Evolutionary conservation across 257 asterid species (phyloP).

Genomic region (Misopates orontium): DNA sequence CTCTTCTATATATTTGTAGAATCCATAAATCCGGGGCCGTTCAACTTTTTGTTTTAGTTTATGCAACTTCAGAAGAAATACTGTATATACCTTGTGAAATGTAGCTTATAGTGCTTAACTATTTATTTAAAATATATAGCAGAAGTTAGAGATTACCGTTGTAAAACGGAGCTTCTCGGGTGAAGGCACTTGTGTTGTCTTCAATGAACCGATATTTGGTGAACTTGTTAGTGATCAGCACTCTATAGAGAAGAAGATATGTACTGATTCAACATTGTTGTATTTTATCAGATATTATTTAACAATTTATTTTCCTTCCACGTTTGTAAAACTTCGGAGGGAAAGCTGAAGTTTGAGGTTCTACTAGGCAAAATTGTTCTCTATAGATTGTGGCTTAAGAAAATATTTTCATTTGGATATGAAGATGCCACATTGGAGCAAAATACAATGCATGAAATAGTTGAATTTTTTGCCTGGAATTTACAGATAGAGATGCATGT

Average conservation of each 20-base stretch:
- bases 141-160: not conserved
- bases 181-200: not conserved
- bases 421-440: too few species aligned
- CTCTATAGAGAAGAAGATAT: not conserved
- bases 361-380: too few species aligned
- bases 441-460: too few species aligned
- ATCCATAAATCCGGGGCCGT: not conserved
- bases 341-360: not conserved
- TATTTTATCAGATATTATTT: not conserved
- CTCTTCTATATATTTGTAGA: not conserved
- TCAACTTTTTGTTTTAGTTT: constrained; percentile 13
- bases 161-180: constrained; percentile 2
- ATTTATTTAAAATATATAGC: constrained; percentile 8
- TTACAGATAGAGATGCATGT: too few species aligned
- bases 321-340: not conserved
- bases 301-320: too few species aligned
- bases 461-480: too few species aligned
- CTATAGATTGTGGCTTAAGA: not conserved
- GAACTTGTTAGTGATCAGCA: not conserved
- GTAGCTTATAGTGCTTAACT: constrained; percentile 5
- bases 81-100: constrained; percentile 28
- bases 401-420: too few species aligned
- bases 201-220: not conserved
- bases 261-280: not conserved
- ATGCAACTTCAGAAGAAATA: constrained; percentile 20